Conservation (phyloP, 2,329 filamentous ascomycete species). For the Verticillium albo-atrum region DNA sequence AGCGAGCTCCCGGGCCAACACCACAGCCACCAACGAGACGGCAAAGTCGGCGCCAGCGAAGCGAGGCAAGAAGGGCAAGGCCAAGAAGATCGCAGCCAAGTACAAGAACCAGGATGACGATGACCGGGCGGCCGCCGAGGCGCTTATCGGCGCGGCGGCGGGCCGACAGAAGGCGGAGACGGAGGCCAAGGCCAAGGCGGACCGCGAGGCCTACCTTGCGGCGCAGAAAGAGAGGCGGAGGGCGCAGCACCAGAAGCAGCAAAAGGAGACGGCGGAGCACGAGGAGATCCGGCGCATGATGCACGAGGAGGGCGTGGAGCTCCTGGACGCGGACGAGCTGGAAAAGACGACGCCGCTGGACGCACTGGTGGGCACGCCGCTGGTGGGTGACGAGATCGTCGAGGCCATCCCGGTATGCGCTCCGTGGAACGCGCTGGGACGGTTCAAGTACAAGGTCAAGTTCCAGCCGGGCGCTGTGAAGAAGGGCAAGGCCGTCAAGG, state of each 20-base stretch:
- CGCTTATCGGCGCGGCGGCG: conserved; percentile 73
- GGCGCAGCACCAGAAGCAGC: conserved; percentile 73
- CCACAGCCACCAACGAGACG: conserved; percentile 20
- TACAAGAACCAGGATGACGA: conserved; percentile 95
- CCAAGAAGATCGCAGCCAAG: conserved; percentile 82
- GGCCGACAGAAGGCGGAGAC: conserved; percentile 65
- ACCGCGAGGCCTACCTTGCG: conserved; percentile 67
- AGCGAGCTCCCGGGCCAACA: conserved; percentile 4
- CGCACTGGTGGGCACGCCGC: conserved; percentile 69
- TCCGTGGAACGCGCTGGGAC: conserved; percentile 58
- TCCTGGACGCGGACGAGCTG: conserved; percentile 55
- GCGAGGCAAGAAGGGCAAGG: conserved; percentile 76
- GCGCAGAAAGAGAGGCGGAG: conserved; percentile 70
- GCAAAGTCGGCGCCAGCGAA: conserved; percentile 47
- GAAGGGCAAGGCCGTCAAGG: conserved; percentile 91
- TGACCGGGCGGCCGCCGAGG: conserved; percentile 78
- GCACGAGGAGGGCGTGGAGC: conserved; percentile 55
- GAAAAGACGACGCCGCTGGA: conserved; percentile 57
- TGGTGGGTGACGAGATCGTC: conserved; percentile 78
- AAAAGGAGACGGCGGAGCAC: conserved; percentile 70
- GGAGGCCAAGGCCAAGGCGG: conserved; percentile 61
- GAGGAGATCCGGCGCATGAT: conserved; percentile 63
- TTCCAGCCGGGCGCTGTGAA: conserved; percentile 85
- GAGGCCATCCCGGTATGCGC: conserved; percentile 61
- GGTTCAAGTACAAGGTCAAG: conserved; percentile 92